Evolutionary conservation across 1,284 basidiomycete genomes (phyloP).

Genomic region (Vanrija sp.): DNA sequence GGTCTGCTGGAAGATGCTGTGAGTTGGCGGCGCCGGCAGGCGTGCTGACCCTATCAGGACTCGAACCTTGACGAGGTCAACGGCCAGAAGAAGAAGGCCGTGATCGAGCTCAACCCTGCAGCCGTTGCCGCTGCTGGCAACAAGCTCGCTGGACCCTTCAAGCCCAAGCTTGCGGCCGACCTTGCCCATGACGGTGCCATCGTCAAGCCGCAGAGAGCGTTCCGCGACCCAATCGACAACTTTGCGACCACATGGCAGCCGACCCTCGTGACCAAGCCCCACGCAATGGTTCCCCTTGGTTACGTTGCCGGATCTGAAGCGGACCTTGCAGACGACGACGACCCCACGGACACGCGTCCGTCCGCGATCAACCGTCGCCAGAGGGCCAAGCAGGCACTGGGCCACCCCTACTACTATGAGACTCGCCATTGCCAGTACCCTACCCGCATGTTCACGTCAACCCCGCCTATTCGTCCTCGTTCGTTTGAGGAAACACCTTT

Average conservation of each 20-base stretch:
- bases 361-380: neutral
- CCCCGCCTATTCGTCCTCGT: conserved; percentile 52
- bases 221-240: conserved; percentile 62
- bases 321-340: conserved; percentile 5
- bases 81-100: conserved; percentile 63
- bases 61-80: conserved; percentile 72
- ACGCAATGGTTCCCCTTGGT: conserved; percentile 72
- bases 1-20: conserved; percentile 77
- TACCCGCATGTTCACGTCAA: conserved; percentile 60
- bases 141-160: conserved; percentile 37
- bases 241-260: conserved; percentile 59
- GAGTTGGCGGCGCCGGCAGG: conserved; percentile 36
- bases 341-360: neutral
- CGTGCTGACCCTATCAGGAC: conserved; percentile 55
- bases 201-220: conserved; percentile 72
- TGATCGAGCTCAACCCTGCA: conserved; percentile 33
- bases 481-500: conserved; percentile 69
- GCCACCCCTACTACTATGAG: conserved; percentile 80
- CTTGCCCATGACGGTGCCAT: conserved; percentile 67
- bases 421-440: conserved; percentile 69
- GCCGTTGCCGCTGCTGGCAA: conserved; percentile 23
- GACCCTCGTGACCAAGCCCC: conserved; percentile 60
- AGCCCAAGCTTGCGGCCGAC: conserved; percentile 34
- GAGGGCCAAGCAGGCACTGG: neutral
- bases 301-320: conserved; percentile 20